Base-by-base conservation (phyloP, 306 rosid genomes). In the Cyclanthera cordifolia region DNA sequence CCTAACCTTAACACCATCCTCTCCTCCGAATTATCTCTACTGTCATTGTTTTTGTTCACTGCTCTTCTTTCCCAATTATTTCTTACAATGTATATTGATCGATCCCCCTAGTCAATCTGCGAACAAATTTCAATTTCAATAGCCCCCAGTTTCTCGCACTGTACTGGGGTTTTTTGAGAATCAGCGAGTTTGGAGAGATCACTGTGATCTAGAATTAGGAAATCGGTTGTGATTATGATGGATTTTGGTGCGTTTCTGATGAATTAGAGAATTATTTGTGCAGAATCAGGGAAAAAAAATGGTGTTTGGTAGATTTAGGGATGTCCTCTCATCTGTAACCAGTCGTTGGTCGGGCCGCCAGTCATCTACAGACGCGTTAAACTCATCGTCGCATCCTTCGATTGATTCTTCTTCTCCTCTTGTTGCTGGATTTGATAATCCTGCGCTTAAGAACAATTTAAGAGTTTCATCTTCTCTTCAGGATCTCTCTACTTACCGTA, bases 401-500 rank as follows among this genome's bases (percentile, higher is more conserved):
- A 53, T 39, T 50, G 68, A 34, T 20, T 60, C 70, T 60, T n/a
- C 77, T 11, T 17, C 73, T 59, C 74, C 74, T 57, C 69, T 60
- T 57, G 79, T 58, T 54, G 74, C 60, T 24, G 72, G 69, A 12
- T 72, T 55, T 53, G 55, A 34, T 21, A 45, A 52, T 34, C 32
- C 75, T 54, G 39, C 72, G 16, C 48, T 58, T 74, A 83, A 86
- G 65, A 77, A 80, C 79, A 76, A 74, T 74, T 71, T 86, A 1
- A 78, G 90, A 50, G 72, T 85, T 68, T 91, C 95, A 8, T 85
- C 96, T 4, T 91, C 95, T 60, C 96, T 91, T 41, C 96, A 91
- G 74, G 95, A 91, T 79, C 80, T 91, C 76, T 78, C 91, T 53
- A 75, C 86, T 1, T 85, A 85, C 76, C 81, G 74, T 70, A 79